phyloP scores from a whole-genome alignment of 257 asterid species.

The Capsicum pubescens region DNA sequence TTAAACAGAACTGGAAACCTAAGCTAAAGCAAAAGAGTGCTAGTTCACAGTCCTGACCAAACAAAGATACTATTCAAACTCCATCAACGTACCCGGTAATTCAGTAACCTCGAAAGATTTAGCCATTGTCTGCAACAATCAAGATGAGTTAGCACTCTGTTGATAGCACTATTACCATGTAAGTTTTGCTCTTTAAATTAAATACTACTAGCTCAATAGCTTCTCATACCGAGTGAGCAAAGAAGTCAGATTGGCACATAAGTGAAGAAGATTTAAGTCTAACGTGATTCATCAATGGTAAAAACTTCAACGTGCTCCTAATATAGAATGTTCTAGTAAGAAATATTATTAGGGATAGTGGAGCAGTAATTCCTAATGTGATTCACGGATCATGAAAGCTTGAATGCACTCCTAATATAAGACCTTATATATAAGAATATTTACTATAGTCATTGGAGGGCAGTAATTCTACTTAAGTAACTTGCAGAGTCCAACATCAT shows the following conservation, averaged over 20 bases:
- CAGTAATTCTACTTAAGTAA: conserved; percentile 20
- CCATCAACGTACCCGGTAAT: conserved; percentile 74
- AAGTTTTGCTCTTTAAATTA: background rate
- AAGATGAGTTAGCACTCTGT: conserved; percentile 17
- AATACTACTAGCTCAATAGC: background rate
- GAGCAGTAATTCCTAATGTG: conserved; percentile 1
- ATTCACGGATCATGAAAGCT: background rate
- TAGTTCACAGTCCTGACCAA: conserved; percentile 22
- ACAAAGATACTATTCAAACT: conserved; percentile 30
- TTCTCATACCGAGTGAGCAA: background rate
- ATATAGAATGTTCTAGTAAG: background rate
- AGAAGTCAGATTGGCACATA: background rate
- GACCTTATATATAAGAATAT: background rate
- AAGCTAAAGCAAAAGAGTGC: conserved; percentile 20
- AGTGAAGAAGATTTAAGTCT: conserved; percentile 9
- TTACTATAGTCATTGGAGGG: background rate
- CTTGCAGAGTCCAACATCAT: conserved; percentile 13
- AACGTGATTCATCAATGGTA: background rate
- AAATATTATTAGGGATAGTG: background rate
- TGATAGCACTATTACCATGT: background rate
- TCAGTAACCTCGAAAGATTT: conserved; percentile 97
- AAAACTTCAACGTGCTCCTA: background rate
- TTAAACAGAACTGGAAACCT: conserved; percentile 29
- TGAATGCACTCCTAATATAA: background rate
- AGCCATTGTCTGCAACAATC: conserved; percentile 77